A percentile compares a stretch with the other conserved stretches of the same genome.
phyloP scores from a whole-genome alignment of 768 basidiomycete genomes.

The Omphalotus guepiniiformis region DNA sequence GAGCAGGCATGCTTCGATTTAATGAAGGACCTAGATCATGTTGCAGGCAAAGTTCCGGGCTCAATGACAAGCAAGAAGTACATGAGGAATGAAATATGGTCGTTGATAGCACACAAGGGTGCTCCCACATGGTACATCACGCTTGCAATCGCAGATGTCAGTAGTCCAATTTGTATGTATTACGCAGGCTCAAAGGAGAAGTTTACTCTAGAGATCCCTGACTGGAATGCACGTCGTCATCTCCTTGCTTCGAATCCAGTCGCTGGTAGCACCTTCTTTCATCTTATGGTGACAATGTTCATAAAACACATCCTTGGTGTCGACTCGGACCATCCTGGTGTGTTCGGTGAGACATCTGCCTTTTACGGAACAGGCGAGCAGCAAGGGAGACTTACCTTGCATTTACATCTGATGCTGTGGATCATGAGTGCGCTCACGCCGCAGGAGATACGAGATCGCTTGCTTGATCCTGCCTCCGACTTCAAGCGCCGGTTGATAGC shows the following conservation, averaged over 20 bases:
- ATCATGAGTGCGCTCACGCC: slow-evolving; percentile 23
- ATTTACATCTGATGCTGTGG: slow-evolving; percentile 36
- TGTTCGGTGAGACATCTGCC: not conserved
- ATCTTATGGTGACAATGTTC: slow-evolving; percentile 15
- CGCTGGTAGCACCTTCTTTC: slow-evolving; percentile 16
- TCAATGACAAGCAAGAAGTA: slow-evolving; percentile 12
- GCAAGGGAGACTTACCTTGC: slow-evolving; percentile 22
- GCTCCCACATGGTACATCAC: slow-evolving; percentile 33
- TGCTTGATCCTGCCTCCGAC: slow-evolving; percentile 17
- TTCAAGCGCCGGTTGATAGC: slow-evolving; percentile 22
- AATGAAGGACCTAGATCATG: not conserved
- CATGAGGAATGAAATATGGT: slow-evolving; percentile 13
- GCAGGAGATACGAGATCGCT: slow-evolving; percentile 26
- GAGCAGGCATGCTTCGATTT: not conserved
- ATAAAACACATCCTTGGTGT: slow-evolving; percentile 17
- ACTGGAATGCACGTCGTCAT: not conserved
- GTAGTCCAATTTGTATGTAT: slow-evolving; percentile 30
- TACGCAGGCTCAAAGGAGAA: slow-evolving; percentile 21
- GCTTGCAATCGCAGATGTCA: slow-evolving; percentile 24
- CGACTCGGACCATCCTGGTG: not conserved
- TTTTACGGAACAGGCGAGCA: slow-evolving; percentile 23
- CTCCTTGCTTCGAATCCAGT: slow-evolving; percentile 8
- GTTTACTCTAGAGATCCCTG: slow-evolving; percentile 14
- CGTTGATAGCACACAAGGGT: slow-evolving; percentile 11
- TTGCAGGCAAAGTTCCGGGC: slow-evolving; percentile 4